Percentiles rank a stretch among this genome's conserved stretches.
Conservation (phyloP, 164 flowering plant genomes). For the Vitis rupestris region DNA sequence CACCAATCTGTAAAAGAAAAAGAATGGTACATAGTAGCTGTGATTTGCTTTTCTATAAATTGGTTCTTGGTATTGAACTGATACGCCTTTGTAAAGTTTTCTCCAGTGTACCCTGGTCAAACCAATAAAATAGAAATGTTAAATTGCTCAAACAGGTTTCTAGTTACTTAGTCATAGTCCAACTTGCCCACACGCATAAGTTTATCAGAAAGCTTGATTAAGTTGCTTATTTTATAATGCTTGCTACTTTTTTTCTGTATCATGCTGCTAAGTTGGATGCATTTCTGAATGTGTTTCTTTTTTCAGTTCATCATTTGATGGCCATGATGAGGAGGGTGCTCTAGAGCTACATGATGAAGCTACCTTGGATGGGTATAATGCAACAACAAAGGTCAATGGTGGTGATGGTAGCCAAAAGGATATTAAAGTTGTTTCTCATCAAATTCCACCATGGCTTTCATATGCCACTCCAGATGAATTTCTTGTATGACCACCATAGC, state of each 20-base stretch:
- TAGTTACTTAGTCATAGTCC: not conserved
- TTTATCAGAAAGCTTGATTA: conserved; percentile 2
- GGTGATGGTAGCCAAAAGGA: conserved; percentile 54
- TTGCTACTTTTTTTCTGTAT: not conserved
- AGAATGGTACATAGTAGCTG: not conserved
- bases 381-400: conserved; percentile 45
- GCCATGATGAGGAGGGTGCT: conserved; percentile 72
- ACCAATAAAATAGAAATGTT: not conserved
- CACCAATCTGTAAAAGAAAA: not conserved
- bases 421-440: conserved; percentile 42
- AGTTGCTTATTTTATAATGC: not conserved
- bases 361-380: conserved; percentile 41
- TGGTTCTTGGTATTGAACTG: not conserved
- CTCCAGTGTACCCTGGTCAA: not conserved
- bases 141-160: no score
- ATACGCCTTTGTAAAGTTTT: not conserved
- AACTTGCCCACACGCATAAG: not conserved
- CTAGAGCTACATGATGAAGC: conserved; percentile 49
- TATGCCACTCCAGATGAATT: conserved; percentile 90
- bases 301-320: conserved; percentile 81
- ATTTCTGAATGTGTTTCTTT: conserved; percentile 9
- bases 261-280: not conserved
- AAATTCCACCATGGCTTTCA: conserved; percentile 82
- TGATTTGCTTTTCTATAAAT: conserved; percentile 3
- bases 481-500: conserved; percentile 49